Conservation (phyloP, 257 asterid species). For the Parsonsia alboflavescens region DNA sequence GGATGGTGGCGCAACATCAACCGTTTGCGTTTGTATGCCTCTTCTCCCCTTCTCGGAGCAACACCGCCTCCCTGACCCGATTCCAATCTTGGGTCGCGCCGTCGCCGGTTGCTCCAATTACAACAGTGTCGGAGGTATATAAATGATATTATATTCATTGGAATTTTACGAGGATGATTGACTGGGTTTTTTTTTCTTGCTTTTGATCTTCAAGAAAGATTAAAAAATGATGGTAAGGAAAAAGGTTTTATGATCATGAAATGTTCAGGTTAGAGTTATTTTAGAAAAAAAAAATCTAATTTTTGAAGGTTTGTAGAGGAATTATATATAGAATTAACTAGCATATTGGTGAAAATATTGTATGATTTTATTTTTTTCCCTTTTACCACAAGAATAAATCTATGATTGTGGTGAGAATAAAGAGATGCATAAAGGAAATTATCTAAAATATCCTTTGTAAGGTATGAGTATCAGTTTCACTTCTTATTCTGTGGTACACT, state of each 20-base stretch:
- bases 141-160: no score
- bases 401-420: no score
- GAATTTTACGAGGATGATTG: no score
- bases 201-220: no score
- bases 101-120: conserved; percentile 81
- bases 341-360: no score
- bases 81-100: conserved; percentile 73
- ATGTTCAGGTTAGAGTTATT: not conserved
- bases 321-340: not conserved
- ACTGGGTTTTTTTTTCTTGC: no score
- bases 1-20: conserved; percentile 42
- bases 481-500: conserved; percentile 7
- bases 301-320: not conserved
- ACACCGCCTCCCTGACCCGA: conserved; percentile 60
- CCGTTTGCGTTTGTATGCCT: conserved; percentile 82
- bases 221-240: no score
- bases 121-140: conserved; percentile 92
- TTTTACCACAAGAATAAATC: no score
- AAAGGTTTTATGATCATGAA: not conserved
- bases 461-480: not conserved
- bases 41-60: conserved; percentile 39
- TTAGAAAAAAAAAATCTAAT: not conserved
- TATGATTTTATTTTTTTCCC: no score
- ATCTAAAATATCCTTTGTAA: not conserved
- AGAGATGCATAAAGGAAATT: no score